A percentile compares a stretch with the other conserved stretches of the same genome.
Conservation (phyloP, 768 basidiomycete genomes). For the Coprinopsis strossmayeri region DNA sequence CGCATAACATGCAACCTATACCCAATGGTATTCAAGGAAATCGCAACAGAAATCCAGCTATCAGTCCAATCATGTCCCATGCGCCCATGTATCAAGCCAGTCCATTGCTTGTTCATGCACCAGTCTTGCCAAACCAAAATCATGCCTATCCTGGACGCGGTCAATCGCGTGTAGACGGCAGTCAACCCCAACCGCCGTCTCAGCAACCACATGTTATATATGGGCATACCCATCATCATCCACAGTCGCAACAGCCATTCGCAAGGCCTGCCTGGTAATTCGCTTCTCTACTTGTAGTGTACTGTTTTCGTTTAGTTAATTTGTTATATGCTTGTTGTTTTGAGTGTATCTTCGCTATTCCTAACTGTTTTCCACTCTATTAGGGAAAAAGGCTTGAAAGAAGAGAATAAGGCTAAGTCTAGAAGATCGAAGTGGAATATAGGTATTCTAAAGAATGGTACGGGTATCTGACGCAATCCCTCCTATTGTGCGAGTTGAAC, state of each 20-base stretch:
- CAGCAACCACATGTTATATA: too few species aligned
- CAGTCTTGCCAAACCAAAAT: constrained; percentile 33
- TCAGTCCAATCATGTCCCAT: constrained; percentile 70
- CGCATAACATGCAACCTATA: constrained; percentile 22
- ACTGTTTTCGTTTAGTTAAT: background rate
- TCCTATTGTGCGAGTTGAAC: constrained; percentile 58
- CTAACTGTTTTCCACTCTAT: too few species aligned
- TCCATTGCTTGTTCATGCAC: constrained; percentile 58
- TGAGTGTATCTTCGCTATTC: constrained; percentile 19
- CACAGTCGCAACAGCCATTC: constrained; percentile 30
- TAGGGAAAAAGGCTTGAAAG: too few species aligned
- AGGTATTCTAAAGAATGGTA: constrained; percentile 14
- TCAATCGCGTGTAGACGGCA: constrained; percentile 42
- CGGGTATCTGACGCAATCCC: too few species aligned
- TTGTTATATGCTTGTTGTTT: background rate
- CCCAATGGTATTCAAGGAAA: constrained; percentile 29
- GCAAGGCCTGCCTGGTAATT: constrained; percentile 47
- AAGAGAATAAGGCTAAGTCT: background rate
- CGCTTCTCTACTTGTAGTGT: constrained; percentile 21
- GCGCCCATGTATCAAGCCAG: constrained; percentile 62
- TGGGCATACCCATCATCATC: constrained; percentile 24
- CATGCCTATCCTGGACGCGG: constrained; percentile 44
- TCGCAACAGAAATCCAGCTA: constrained; percentile 48
- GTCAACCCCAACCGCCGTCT: too few species aligned
- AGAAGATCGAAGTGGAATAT: constrained; percentile 6